Evolutionary conservation across 768 basidiomycete genomes (phyloP).

Genomic region (Amanita pseudoporphyria): DNA sequence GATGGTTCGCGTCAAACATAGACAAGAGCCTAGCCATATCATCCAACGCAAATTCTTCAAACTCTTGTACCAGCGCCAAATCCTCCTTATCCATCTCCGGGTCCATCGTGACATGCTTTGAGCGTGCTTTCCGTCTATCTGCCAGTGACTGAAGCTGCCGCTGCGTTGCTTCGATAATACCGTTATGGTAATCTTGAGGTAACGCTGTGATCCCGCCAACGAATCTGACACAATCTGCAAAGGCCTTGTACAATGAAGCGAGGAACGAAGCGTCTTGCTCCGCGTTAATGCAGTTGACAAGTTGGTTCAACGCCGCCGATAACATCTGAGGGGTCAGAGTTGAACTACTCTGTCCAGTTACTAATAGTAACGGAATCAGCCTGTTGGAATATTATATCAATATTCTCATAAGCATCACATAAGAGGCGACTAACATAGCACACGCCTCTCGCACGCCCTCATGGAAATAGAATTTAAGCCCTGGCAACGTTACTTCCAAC

Average conservation of each 20-base stretch:
- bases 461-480: conserved; percentile 70
- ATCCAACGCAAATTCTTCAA: conserved; percentile 75
- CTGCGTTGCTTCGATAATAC: conserved; percentile 60
- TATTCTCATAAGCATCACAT: background rate
- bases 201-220: conserved; percentile 47
- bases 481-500: conserved; percentile 63
- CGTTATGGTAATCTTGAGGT: conserved; percentile 40
- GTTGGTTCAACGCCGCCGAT: conserved; percentile 52
- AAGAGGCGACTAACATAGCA: conserved; percentile 46
- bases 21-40: conserved; percentile 63
- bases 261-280: conserved; percentile 74
- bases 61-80: conserved; percentile 64
- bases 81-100: conserved; percentile 50
- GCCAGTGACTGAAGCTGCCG: conserved; percentile 61
- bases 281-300: conserved; percentile 51
- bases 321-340: conserved; percentile 64
- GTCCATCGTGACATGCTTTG: conserved; percentile 23
- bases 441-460: conserved; percentile 77
- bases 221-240: conserved; percentile 51
- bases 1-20: conserved; percentile 47
- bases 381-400: conserved; percentile 23
- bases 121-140: conserved; percentile 52
- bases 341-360: conserved; percentile 55
- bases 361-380: conserved; percentile 60
- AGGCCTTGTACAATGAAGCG: conserved; percentile 64